Evolutionary conservation across 805 yeast species (phyloP).

Genomic region (Monosporozyma unispora): DNA sequence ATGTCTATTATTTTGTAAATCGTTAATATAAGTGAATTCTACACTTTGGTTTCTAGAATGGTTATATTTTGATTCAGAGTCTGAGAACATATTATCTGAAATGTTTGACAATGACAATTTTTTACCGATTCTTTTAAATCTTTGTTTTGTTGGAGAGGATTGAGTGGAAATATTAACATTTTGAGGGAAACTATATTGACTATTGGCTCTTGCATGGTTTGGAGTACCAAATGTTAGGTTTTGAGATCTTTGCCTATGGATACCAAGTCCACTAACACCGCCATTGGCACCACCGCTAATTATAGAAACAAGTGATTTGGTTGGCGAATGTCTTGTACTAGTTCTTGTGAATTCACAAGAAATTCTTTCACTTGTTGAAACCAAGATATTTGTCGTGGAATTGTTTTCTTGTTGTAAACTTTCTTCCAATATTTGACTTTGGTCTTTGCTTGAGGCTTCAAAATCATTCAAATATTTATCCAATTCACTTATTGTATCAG

Average conservation of each 20-base stretch:
- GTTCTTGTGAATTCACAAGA: slow-evolving; percentile 13
- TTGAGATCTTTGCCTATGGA: slow-evolving; percentile 14
- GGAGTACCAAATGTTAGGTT: slow-evolving; percentile 3
- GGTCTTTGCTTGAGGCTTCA: slow-evolving; percentile 8
- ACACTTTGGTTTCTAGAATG: slow-evolving; percentile 24
- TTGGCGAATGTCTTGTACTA: slow-evolving; percentile 26
- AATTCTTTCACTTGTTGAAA: slow-evolving; percentile 5
- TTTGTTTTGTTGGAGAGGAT: slow-evolving; percentile 26
- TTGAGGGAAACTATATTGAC: slow-evolving; percentile 12
- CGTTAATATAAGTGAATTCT: slow-evolving; percentile 27
- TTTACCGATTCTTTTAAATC: slow-evolving; percentile 23
- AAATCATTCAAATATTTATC: slow-evolving; percentile 21
- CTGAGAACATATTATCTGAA: slow-evolving; percentile 13
- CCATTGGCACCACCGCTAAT: slow-evolving; percentile 12
- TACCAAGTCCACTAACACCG: slow-evolving; percentile 6
- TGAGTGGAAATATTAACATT: slow-evolving; percentile 9
- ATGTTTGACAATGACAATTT: slow-evolving; percentile 26
- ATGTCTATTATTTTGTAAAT: slow-evolving; percentile 21
- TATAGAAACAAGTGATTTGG: slow-evolving; percentile 27
- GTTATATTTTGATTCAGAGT: background rate
- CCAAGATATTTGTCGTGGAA: slow-evolving; percentile 8
- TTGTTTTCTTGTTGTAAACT: slow-evolving; percentile 18
- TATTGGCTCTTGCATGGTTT: slow-evolving; percentile 13
- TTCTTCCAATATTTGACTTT: slow-evolving; percentile 15
- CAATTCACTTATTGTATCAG: slow-evolving; percentile 24